Conservation (phyloP, 768 basidiomycete species). For the Tulasnella sp. region DNA sequence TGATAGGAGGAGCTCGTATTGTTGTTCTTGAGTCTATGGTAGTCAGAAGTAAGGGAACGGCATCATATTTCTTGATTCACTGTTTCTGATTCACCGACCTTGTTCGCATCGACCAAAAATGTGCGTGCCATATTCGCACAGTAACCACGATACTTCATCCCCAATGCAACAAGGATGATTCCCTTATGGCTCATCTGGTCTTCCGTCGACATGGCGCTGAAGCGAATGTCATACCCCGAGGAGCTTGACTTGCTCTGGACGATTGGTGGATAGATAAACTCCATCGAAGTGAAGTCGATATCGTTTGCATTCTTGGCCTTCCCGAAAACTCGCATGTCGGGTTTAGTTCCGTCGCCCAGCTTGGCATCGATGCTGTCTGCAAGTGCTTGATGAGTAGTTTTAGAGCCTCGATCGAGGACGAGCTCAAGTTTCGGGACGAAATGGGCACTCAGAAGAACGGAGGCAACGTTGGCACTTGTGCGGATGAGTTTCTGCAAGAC, state of each 20-base stretch:
- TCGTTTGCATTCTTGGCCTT: constrained; percentile 49
- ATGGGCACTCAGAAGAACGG: constrained; percentile 74
- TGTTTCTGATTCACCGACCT: constrained; percentile 35
- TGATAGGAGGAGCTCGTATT: constrained; percentile 66
- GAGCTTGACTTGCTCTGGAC: constrained; percentile 84
- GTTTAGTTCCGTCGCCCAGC: constrained; percentile 76
- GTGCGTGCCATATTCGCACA: constrained; percentile 88
- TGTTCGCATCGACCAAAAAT: constrained; percentile 89
- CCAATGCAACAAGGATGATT: constrained; percentile 77
- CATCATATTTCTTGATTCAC: neutral
- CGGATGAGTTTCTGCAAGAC: constrained; percentile 58
- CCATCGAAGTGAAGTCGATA: constrained; percentile 66
- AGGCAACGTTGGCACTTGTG: constrained; percentile 65
- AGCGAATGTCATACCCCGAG: constrained; percentile 77
- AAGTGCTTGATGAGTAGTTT: constrained; percentile 79
- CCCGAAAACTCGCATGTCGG: constrained; percentile 89
- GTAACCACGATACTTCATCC: constrained; percentile 86
- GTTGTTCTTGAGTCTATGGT: constrained; percentile 76
- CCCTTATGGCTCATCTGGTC: constrained; percentile 80
- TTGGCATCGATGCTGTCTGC: constrained; percentile 78
- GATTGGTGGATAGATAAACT: constrained; percentile 92
- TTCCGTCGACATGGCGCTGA: constrained; percentile 73
- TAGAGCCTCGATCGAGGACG: constrained; percentile 84
- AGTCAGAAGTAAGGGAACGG: neutral
- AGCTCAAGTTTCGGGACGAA: constrained; percentile 80